Evolutionary conservation across 345 rosid genomes (phyloP).

Genomic region (Hevea brasiliensis): DNA sequence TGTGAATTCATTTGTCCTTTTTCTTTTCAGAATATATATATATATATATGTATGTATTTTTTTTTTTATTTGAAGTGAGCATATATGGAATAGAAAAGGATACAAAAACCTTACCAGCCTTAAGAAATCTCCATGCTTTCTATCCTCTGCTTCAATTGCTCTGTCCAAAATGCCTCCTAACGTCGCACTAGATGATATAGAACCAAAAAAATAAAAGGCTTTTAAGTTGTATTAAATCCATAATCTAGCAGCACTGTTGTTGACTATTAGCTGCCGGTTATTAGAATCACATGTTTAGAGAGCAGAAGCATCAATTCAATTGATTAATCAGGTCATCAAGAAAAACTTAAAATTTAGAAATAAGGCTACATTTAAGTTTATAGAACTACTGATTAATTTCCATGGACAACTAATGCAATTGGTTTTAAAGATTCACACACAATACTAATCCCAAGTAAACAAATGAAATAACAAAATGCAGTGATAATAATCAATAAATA

Average conservation of each 20-base stretch:
- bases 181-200: conserved; percentile 57
- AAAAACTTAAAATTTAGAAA: background rate
- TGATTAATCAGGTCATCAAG: background rate
- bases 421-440: background rate
- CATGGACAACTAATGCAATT: background rate
- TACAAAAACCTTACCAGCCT: conserved; percentile 54
- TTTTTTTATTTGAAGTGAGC: background rate
- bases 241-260: background rate
- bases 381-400: background rate
- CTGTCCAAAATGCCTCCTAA: conserved; percentile 90
- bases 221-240: background rate
- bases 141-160: conserved; percentile 89
- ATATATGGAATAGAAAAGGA: conserved; percentile 11
- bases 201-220: no score
- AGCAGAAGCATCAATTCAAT: background rate
- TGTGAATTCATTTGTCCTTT: background rate
- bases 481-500: background rate
- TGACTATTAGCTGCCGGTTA: background rate
- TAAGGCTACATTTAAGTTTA: background rate
- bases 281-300: background rate
- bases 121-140: conserved; percentile 87
- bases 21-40: background rate
- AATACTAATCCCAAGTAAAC: background rate
- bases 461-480: no score
- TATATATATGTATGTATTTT: no score